A percentile compares a stretch with the other conserved stretches of the same genome.
phyloP scores from a whole-genome alignment of 176 grass and related monocot genomes.

The Echinochloa phyllopogon region DNA sequence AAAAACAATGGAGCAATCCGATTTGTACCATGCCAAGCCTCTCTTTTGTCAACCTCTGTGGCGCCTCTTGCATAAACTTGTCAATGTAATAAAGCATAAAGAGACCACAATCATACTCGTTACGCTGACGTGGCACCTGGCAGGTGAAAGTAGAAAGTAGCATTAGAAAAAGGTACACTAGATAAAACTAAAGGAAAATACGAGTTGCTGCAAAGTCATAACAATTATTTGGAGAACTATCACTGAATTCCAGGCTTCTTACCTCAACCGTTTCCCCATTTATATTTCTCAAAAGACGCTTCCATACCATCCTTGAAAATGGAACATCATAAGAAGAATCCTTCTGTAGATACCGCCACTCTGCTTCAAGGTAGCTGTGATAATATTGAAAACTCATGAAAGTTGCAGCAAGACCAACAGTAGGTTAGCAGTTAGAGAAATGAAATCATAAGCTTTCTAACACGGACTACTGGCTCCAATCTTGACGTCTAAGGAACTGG shows the following conservation, averaged over 20 bases:
- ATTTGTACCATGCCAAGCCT: conserved; percentile 50
- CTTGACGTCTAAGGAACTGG: conserved; percentile 1
- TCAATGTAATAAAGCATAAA: conserved; percentile 72
- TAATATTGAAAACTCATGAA: conserved; percentile 25
- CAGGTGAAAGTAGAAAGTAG: conserved; percentile 28
- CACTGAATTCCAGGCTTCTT: conserved; percentile 21
- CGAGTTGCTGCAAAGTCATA: conserved; percentile 16
- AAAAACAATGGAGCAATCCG: not conserved
- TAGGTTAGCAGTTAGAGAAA: not conserved
- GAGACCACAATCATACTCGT: conserved; percentile 60
- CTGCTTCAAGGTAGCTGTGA: conserved; percentile 58
- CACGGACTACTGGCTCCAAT: not conserved
- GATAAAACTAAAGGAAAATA: conserved; percentile 14
- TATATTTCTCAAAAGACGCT: conserved; percentile 47
- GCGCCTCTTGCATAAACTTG: conserved; percentile 61
- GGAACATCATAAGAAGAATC: conserved; percentile 52
- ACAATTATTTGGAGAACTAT: conserved; percentile 23
- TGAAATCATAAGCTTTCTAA: not conserved
- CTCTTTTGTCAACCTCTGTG: conserved; percentile 45
- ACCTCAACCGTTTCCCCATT: conserved; percentile 45
- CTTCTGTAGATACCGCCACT: conserved; percentile 60
- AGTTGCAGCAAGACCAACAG: not conserved
- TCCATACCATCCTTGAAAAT: conserved; percentile 59
- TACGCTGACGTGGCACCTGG: conserved; percentile 63
- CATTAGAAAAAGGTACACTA: conserved; percentile 40